Base-by-base conservation (phyloP, 495 filamentous ascomycete species). In the Aspergillus heteromorphus region DNA sequence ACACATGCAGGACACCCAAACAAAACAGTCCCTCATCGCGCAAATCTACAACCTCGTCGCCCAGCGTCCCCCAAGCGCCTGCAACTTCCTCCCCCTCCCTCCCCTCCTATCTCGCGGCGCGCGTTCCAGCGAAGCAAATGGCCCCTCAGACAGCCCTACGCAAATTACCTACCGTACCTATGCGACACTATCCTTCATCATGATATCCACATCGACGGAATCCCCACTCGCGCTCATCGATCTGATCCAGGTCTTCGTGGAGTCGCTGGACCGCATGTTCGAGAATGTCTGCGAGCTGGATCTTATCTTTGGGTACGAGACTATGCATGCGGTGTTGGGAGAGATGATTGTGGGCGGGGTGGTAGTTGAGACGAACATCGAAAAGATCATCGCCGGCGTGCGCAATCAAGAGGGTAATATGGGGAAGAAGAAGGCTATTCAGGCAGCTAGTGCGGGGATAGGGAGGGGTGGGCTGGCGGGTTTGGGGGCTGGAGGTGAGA, bases 251-350 rank as follows among this genome's bases (percentile, higher is more conserved):
- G 93, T 97, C 21, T 97, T 96, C 59, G 93, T 98, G 49, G 92
- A 97, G 72, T 83, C 95, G 17, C 80, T 98, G 18, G 93, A 98
- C 68, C 82, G 89, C 52, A 78, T 98, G 50, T 97, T 97, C 66
- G 92, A 97, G 75, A 96, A 97, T 62, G 93, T 98, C 20, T 98
- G 93, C 77, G 93, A 98, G 72, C 75, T 98, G 45, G 93, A 98
- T 67, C 79, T 98, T 51, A 98, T 97, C 70, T 98, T 97, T 75
- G 96, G 96, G 60, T 98, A 96, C 67, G 93, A 98, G 80, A 92
- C 90, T 25, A 81, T 97, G 67, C 93, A 98, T 74, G 88, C 93
- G 5, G 83, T 87, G 20, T 76, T 98, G 19, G 82, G 83, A 59
- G 93, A 98, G 81, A 95, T 98, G 89, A 85, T 98, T 50, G 87